Evolutionary conservation across 805 yeast species (phyloP).

Genomic region (Schwanniomyces polymorphus): DNA sequence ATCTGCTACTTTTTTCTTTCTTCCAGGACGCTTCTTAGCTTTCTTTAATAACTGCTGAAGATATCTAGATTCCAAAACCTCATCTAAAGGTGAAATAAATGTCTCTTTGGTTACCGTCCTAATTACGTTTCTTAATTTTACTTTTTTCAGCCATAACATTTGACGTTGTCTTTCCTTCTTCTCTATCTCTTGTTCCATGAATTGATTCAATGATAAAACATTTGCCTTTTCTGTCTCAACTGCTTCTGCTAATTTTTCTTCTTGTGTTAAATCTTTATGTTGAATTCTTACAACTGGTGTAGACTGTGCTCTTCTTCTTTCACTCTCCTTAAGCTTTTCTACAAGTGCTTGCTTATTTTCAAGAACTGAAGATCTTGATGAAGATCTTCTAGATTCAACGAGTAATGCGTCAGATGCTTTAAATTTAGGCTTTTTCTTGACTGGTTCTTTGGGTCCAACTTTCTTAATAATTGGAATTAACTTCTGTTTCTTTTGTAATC

Average conservation of each 20-base stretch:
- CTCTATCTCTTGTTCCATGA: constrained; percentile 80
- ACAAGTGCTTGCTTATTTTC: constrained; percentile 76
- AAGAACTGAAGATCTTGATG: constrained; percentile 76
- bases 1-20: constrained; percentile 35
- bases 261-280: constrained; percentile 62
- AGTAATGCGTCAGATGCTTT: constrained; percentile 52
- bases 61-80: constrained; percentile 49
- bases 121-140: constrained; percentile 58
- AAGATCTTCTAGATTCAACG: constrained; percentile 59
- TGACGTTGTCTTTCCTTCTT: constrained; percentile 78
- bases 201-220: constrained; percentile 67
- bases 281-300: constrained; percentile 42
- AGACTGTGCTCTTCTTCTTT: constrained; percentile 53
- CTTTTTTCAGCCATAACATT: constrained; percentile 63
- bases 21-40: constrained; percentile 46
- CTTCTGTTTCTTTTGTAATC: constrained; percentile 18
- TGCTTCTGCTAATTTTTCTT: constrained; percentile 78
- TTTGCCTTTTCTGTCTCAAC: constrained; percentile 80
- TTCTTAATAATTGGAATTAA: constrained; percentile 34
- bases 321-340: constrained; percentile 67
- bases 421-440: constrained; percentile 23
- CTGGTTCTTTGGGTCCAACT: constrained; percentile 23
- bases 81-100: constrained; percentile 63
- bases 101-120: constrained; percentile 50
- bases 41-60: constrained; percentile 32